A percentile compares a stretch with the other conserved stretches of the same genome.
Conservation (phyloP, 2,329 filamentous ascomycete species). For the Dothideomycetes sp. region DNA sequence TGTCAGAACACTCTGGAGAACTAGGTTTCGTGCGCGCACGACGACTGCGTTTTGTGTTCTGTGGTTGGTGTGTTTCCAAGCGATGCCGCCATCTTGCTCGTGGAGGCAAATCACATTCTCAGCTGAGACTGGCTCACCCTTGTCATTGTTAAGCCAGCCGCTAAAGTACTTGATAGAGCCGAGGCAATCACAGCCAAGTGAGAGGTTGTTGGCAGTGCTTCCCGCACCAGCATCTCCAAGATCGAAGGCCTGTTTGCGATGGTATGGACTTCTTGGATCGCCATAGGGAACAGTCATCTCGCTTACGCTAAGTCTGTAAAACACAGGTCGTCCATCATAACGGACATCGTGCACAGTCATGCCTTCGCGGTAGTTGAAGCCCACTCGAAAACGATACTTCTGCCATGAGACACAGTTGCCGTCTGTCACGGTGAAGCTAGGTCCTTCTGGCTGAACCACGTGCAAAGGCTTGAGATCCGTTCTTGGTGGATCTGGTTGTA, state of each 20-base stretch:
- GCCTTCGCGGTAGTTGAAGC: conserved; percentile 89
- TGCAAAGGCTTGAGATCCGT: conserved; percentile 62
- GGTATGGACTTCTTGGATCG: conserved; percentile 68
- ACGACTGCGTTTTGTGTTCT: conserved; percentile 77
- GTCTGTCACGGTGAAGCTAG: conserved; percentile 63
- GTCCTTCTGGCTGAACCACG: conserved; percentile 78
- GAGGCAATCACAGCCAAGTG: conserved; percentile 72
- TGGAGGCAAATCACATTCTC: conserved; percentile 94
- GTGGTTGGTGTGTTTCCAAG: conserved; percentile 85
- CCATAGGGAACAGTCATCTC: conserved; percentile 93
- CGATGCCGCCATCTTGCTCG: conserved; percentile 80
- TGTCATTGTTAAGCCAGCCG: conserved; percentile 68
- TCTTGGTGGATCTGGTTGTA: neutral
- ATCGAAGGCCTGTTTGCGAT: conserved; percentile 68
- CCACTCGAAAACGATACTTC: conserved; percentile 86
- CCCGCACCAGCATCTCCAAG: conserved; percentile 70
- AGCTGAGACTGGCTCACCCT: conserved; percentile 57
- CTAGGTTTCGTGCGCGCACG: conserved; percentile 72
- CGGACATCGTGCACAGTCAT: conserved; percentile 84
- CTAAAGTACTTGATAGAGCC: conserved; percentile 86
- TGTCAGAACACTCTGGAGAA: conserved; percentile 87
- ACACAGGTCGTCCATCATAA: conserved; percentile 64
- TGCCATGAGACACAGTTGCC: conserved; percentile 75
- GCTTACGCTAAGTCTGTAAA: conserved; percentile 77
- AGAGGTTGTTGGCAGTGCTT: conserved; percentile 55